Base-by-base conservation (phyloP, 306 rosid genomes). In the Castanea sativa region DNA sequence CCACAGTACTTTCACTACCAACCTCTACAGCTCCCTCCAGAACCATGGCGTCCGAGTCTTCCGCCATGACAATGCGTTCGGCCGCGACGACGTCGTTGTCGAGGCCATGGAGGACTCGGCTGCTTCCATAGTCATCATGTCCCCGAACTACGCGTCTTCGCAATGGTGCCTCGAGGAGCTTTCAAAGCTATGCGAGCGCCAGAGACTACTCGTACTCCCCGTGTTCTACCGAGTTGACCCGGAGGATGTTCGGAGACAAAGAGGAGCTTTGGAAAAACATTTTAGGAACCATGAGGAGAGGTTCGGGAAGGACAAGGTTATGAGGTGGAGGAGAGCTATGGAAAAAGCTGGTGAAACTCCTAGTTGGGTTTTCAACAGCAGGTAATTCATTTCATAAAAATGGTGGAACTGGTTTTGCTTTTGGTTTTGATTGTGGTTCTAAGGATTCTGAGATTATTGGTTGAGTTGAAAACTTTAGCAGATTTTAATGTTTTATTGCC, bases 141-240 rank as follows among this genome's bases (percentile, higher is more conserved):
- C 91, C 6, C 10, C 12, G 0, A 52, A 58, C 18, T 88, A 83
- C 49, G 89, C 83, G 5, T 20, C 74, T 7, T 88, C 91, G 0
- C 75, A 49, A 6, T 83, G 89, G 91, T 81, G 88, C 41, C 77
- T 88, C 0, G 77, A 76, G 21, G 89, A 88, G 45, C 85, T 88
- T 1, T 55, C 81, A 1, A 70, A 21, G 83, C 81, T 88, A 33
- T 71, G 71, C 45, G 58, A 78, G 1, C 14, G 38, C 3, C 3
- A 56, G 8, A 83, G 79, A 43, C 75, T 83, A 58, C 75, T 83
- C 10, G 3, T 81, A 12, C n/a, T 83, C 3, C 90, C 84, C 1
- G 87, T 86, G 51, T 86, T 85, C 79, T 81, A 81, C 25, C 6
- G 2, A 25, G 85, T 85, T 21, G 81, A 85, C 43, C 85, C 83